phyloP scores from a whole-genome alignment of 2,329 filamentous ascomycete species.

The Xylaria sp. region DNA sequence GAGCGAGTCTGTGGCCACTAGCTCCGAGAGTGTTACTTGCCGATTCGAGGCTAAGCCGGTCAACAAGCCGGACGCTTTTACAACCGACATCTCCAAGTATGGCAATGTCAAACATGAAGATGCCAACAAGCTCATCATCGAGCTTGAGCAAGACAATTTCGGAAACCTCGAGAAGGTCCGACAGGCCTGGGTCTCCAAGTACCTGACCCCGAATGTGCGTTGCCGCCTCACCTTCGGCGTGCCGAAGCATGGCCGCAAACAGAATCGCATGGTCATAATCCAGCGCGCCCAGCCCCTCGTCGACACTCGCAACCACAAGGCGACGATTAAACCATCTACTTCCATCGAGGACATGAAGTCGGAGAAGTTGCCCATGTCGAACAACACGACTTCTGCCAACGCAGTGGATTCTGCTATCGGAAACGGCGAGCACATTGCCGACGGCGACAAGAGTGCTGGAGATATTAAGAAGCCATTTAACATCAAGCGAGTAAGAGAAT shows the following conservation, averaged over 20 bases:
- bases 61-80: constrained; percentile 1
- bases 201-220: constrained; percentile 9
- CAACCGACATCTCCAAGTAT: constrained; percentile 14
- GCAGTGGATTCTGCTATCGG: too few relatives aligned
- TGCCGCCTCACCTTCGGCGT: constrained; percentile 18
- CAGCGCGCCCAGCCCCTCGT: neutral
- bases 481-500: too few relatives aligned
- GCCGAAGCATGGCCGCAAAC: neutral
- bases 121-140: constrained; percentile 8
- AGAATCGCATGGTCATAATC: constrained; percentile 30
- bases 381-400: too few relatives aligned
- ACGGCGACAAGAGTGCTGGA: too few relatives aligned
- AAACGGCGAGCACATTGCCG: too few relatives aligned
- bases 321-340: neutral
- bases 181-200: constrained; percentile 22
- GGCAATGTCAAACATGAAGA: constrained; percentile 16
- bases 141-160: neutral
- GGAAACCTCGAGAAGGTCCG: constrained; percentile 9
- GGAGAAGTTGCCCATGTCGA: too few relatives aligned
- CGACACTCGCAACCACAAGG: neutral
- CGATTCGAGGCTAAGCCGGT: constrained; percentile 5
- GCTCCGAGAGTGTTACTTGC: constrained; percentile 1
- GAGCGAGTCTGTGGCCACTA: neutral
- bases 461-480: too few relatives aligned
- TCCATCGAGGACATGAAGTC: too few relatives aligned